Conservation (phyloP, 2,329 filamentous ascomycete genomes). For the Fusarium denticulatum region DNA sequence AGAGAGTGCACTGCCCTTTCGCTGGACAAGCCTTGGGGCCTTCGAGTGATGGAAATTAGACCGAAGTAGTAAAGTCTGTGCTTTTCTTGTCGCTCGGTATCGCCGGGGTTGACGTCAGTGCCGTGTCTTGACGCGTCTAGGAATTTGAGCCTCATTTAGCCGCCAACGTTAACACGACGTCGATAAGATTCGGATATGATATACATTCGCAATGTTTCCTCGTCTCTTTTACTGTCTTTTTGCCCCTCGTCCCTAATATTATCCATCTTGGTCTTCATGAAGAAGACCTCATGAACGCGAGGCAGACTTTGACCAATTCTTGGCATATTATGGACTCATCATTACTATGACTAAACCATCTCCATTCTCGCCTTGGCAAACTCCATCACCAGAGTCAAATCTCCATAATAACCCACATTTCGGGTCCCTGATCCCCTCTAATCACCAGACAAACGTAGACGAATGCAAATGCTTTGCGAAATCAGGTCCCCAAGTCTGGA, state of each 20-base stretch:
- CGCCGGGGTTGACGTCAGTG: conserved; percentile 31
- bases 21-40: neutral
- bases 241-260: too few relatives aligned
- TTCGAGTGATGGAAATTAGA: conserved; percentile 17
- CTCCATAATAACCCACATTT: conserved; percentile 26
- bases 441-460: conserved; percentile 20
- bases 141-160: conserved; percentile 26
- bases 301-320: neutral
- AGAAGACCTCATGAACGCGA: neutral
- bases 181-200: neutral
- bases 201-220: neutral
- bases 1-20: neutral
- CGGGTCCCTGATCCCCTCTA: conserved; percentile 15
- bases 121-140: neutral
- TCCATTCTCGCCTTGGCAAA: conserved; percentile 24
- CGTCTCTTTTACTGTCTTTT: neutral
- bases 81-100: conserved; percentile 12
- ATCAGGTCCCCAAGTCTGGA: neutral
- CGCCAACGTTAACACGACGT: conserved; percentile 17
- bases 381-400: conserved; percentile 9
- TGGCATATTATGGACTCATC: conserved; percentile 13
- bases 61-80: conserved; percentile 18
- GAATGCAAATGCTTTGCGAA: neutral
- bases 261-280: too few relatives aligned
- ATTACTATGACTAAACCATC: conserved; percentile 30